Evolutionary conservation across 2,329 filamentous ascomycete species (phyloP), one percentile per base, ranked within the genome.

Genomic region (Ophiostoma triangulosporum): DNA sequence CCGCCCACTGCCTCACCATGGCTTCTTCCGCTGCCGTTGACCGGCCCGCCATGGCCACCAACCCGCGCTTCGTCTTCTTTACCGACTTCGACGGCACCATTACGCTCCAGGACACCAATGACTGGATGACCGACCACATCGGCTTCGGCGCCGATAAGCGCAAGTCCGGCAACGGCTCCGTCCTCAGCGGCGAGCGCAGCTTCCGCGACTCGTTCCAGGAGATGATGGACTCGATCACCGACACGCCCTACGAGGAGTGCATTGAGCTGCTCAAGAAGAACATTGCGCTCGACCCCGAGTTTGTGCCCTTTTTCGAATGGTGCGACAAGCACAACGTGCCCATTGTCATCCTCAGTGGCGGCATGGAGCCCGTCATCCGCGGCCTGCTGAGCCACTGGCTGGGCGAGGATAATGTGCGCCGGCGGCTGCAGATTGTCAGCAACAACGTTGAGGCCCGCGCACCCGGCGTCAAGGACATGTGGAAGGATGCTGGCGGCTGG

Each of bases 81-180:
- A 95, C 90, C 61, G 93, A 98, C 72, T 97, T 97, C 66, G 93
- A 98, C 70, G 93, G 93, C 64, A 97, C 90, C 52, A 91, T 96
- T 66, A 96, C 91, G 49, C 76, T 75, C 53, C 73, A 77, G 63
- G 80, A 83, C 69, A 78, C 73, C 65, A 84, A 83, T 65, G 78
- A 80, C 69, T 78, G 69, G 68, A 73, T 91, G 81, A 96, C 90
- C 55, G 93, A 97, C 73, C 93, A 87, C 69, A 77, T 96, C 57
- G 93, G 93, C 58, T 95, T 84, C 65, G 93, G 93, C 50, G 64
- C 69, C 27, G 80, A 78, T 57, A 78, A 80, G 60, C 88, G 93
- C 58, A 76, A 77, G 54, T 70, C 83, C 65, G 80, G 81, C 59
- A 95, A 95, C 71, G 69, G 78, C 58, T 86, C 86, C 60, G 86